A percentile compares a stretch with the other conserved stretches of the same genome.
phyloP scores from a whole-genome alignment of 2,329 filamentous ascomycete genomes.

The Pseudopyricularia cyperi region DNA sequence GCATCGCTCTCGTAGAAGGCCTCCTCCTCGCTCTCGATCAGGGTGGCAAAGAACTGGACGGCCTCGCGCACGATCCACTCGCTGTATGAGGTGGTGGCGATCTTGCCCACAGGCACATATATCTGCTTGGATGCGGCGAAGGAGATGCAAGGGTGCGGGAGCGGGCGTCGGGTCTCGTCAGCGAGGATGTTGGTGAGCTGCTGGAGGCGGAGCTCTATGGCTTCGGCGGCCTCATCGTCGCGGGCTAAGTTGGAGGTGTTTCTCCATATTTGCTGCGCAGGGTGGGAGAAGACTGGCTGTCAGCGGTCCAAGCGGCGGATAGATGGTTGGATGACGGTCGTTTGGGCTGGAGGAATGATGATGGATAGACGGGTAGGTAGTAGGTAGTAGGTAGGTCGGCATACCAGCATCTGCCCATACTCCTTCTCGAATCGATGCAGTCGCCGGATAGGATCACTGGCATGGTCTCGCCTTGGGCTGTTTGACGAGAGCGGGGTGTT shows the following conservation, averaged over 20 bases:
- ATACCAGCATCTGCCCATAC: conserved; percentile 48
- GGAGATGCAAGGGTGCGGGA: conserved; percentile 82
- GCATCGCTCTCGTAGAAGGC: conserved; percentile 77
- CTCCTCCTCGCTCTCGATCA: conserved; percentile 94
- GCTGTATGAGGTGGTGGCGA: conserved; percentile 73
- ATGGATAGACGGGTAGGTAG: background rate
- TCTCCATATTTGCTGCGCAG: conserved; percentile 42
- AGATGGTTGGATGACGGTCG: background rate
- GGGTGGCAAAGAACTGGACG: conserved; percentile 74
- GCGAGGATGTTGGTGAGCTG: conserved; percentile 61
- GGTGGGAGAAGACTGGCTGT: background rate
- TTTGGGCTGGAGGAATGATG: conserved; percentile 2
- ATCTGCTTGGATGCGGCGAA: conserved; percentile 80
- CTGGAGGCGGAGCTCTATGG: conserved; percentile 48
- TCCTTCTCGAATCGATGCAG: conserved; percentile 55
- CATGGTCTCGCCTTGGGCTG: conserved; percentile 42
- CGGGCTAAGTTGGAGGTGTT: conserved; percentile 44
- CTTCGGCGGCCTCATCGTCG: conserved; percentile 49
- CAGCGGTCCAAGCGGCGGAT: background rate
- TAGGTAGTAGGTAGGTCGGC: too few relatives aligned
- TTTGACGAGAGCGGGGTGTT: conserved; percentile 44
- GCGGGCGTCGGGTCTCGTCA: conserved; percentile 78
- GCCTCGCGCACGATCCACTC: conserved; percentile 77
- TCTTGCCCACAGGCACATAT: conserved; percentile 79
- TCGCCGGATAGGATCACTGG: conserved; percentile 49